Evolutionary conservation across 441 rosid genomes (phyloP).

Genomic region (Populus hybrid): DNA sequence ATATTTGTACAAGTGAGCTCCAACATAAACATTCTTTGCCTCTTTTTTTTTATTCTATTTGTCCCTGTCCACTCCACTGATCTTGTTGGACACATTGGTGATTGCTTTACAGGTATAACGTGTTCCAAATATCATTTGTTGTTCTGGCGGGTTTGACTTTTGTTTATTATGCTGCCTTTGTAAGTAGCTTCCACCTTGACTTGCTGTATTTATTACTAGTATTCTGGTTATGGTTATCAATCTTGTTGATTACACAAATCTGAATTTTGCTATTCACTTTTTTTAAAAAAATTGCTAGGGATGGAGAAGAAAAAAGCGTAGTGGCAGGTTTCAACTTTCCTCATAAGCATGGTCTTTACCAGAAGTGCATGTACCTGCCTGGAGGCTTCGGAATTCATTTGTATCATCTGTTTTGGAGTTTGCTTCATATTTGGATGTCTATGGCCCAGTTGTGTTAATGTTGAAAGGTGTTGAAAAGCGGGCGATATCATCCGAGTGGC

Average conservation of each 20-base stretch:
- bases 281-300: constrained; percentile 44
- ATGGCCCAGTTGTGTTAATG: constrained; percentile 19
- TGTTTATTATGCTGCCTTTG: constrained; percentile 76
- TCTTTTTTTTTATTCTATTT: not conserved
- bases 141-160: constrained; percentile 87
- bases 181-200: constrained; percentile 38
- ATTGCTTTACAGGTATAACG: constrained; percentile 71
- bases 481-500: constrained; percentile 23
- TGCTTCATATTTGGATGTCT: constrained; percentile 21
- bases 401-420: constrained; percentile 15
- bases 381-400: constrained; percentile 4
- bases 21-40: not conserved
- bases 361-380: constrained; percentile 16
- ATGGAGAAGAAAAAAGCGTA: constrained; percentile 85
- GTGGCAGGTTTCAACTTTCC: constrained; percentile 86
- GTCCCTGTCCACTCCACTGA: constrained; percentile 7
- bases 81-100: constrained; percentile 9
- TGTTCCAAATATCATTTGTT: constrained; percentile 88
- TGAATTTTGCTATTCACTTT: not conserved
- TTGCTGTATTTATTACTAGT: not conserved
- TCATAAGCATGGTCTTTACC: constrained; percentile 31
- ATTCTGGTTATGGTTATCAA: not conserved
- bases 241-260: not conserved
- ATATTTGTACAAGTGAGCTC: constrained; percentile 90
- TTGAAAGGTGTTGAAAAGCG: constrained; percentile 19